Evolutionary conservation across 2,329 filamentous ascomycete genomes (phyloP).

Genomic region (Cordyceps tenuipes): DNA sequence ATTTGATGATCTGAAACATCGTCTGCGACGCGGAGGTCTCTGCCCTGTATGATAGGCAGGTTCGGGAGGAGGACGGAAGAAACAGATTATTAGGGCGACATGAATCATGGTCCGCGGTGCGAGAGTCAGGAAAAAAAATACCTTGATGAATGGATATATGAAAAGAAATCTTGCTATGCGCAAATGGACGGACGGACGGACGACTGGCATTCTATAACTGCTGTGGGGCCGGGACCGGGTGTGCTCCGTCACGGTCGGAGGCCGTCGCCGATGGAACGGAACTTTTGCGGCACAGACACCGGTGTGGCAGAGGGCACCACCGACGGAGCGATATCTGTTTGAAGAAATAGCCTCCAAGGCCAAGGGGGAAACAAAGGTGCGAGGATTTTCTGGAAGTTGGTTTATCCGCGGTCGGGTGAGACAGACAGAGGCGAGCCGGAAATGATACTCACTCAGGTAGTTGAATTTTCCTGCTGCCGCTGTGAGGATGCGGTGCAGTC

Average conservation of each 20-base stretch:
- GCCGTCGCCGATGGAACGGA: background rate
- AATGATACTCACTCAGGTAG: background rate
- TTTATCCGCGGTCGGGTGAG: too few relatives aligned
- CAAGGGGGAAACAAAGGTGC: too few relatives aligned
- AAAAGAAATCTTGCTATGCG: background rate
- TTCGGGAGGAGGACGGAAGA: background rate
- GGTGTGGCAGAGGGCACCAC: background rate
- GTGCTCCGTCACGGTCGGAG: background rate
- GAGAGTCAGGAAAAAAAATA: background rate
- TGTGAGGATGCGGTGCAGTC: too few relatives aligned
- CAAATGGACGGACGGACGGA: background rate
- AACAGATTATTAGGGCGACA: background rate
- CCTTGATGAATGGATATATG: background rate
- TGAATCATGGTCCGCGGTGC: background rate
- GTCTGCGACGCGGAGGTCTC: background rate
- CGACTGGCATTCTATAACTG: background rate
- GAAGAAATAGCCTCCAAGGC: too few relatives aligned
- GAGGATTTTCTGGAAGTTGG: too few relatives aligned
- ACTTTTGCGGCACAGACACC: background rate
- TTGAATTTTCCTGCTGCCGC: too few relatives aligned
- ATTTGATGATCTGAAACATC: constrained; percentile 1
- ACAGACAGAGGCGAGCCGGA: too few relatives aligned
- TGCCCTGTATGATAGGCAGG: background rate
- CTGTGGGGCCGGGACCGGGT: background rate
- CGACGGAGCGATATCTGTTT: too few relatives aligned